A percentile compares a stretch with the other conserved stretches of the same genome.
Conservation (phyloP, 2,329 filamentous ascomycete species). For the Hymenoscyphus linearis region DNA sequence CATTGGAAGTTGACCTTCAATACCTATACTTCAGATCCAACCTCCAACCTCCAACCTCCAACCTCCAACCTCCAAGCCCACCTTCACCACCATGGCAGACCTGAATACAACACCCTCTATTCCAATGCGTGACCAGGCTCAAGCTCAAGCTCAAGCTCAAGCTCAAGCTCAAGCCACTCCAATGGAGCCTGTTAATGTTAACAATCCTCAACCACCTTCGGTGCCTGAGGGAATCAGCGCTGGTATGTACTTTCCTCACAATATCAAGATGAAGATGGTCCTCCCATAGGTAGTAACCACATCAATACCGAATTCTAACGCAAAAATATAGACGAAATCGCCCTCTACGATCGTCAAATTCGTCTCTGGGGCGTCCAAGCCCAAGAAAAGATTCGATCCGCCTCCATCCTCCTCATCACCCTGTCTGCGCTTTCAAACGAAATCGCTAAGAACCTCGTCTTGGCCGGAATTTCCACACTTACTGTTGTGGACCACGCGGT, state of each 20-base stretch:
- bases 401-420: constrained; percentile 84
- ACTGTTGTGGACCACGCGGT: constrained; percentile 77
- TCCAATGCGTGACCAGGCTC: constrained; percentile 1
- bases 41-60: no score
- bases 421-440: constrained; percentile 87
- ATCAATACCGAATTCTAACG: constrained; percentile 5
- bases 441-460: constrained; percentile 93
- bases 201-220: neutral
- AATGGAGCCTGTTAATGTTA: neutral
- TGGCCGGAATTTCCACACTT: constrained; percentile 85
- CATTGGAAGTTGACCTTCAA: no score
- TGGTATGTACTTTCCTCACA: neutral
- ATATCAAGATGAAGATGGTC: neutral
- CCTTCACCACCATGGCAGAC: constrained; percentile 1
- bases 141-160: no score
- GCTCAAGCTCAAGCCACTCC: neutral
- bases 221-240: constrained; percentile 5
- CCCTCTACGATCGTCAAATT: constrained; percentile 95
- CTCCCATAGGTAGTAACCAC: neutral
- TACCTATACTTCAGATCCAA: neutral
- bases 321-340: constrained; percentile 71
- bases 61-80: no score
- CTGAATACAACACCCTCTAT: neutral
- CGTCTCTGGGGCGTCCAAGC: constrained; percentile 95
- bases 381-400: constrained; percentile 84